Evolutionary conservation across 2,329 filamentous ascomycete species (phyloP).

Genomic region (Fusarium nodosum): DNA sequence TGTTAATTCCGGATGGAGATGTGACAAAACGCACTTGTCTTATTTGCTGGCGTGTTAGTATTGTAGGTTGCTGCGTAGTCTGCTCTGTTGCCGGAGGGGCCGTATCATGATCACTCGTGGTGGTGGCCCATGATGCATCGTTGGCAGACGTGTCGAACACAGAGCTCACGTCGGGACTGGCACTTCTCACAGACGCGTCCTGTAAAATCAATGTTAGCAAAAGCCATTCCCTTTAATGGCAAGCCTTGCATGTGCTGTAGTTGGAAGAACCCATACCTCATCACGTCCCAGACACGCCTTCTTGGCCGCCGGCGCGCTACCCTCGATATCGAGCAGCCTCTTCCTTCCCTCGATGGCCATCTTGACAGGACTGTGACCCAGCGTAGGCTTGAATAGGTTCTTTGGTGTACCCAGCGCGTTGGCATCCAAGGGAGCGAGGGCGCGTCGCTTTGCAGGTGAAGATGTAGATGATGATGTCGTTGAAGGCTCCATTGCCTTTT

Average conservation of each 20-base stretch:
- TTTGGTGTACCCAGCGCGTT: slow-evolving; percentile 58
- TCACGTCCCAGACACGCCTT: slow-evolving; percentile 53
- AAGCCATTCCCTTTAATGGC: background rate
- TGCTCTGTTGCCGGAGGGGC: slow-evolving; percentile 22
- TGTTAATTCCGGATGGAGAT: background rate
- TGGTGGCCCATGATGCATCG: slow-evolving; percentile 64
- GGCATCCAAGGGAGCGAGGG: slow-evolving; percentile 61
- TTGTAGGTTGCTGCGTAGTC: slow-evolving; percentile 19
- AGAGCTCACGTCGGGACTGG: slow-evolving; percentile 61
- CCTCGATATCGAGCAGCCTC: slow-evolving; percentile 47
- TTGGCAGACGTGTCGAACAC: slow-evolving; percentile 64
- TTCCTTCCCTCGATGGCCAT: slow-evolving; percentile 50
- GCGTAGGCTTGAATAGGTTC: slow-evolving; percentile 39
- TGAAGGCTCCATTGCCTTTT: slow-evolving; percentile 43
- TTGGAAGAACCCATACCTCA: slow-evolving; percentile 46
- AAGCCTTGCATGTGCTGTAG: background rate
- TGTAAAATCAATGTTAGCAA: slow-evolving; percentile 25
- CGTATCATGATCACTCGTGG: slow-evolving; percentile 64
- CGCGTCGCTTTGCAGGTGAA: slow-evolving; percentile 63
- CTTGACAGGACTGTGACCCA: slow-evolving; percentile 45
- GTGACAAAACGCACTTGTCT: slow-evolving; percentile 59
- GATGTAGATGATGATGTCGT: slow-evolving; percentile 42
- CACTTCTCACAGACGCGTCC: slow-evolving; percentile 51
- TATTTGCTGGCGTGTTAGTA: slow-evolving; percentile 66
- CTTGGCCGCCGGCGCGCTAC: slow-evolving; percentile 50